Percentiles rank a stretch among this genome's conserved stretches.
Conservation (phyloP, 768 basidiomycete genomes). For the Hysterangium stoloniferum region DNA sequence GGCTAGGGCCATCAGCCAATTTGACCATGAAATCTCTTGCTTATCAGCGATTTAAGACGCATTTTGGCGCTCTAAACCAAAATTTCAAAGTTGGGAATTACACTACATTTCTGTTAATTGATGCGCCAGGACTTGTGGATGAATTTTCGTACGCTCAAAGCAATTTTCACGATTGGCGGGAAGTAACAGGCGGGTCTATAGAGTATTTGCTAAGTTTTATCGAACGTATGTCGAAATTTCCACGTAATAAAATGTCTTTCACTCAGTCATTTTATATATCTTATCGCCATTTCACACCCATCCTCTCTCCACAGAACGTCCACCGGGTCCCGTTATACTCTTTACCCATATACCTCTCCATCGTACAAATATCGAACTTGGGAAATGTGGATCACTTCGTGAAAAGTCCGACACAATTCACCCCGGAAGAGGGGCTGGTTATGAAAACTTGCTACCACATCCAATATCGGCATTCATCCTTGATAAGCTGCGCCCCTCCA, state of each 20-base stretch:
- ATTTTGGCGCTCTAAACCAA: constrained; percentile 73
- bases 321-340: constrained; percentile 49
- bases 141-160: constrained; percentile 49
- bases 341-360: constrained; percentile 85
- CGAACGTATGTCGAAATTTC: constrained; percentile 31
- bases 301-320: constrained; percentile 23
- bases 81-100: constrained; percentile 61
- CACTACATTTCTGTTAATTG: constrained; percentile 55
- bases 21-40: constrained; percentile 19
- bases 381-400: constrained; percentile 65
- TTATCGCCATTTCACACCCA: neutral
- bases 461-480: constrained; percentile 62
- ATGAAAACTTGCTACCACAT: constrained; percentile 72
- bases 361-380: constrained; percentile 46
- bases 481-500: constrained; percentile 49
- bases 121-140: constrained; percentile 67
- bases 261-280: neutral
- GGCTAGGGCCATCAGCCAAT: constrained; percentile 34
- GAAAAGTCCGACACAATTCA: constrained; percentile 62
- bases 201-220: constrained; percentile 43
- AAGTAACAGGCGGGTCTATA: constrained; percentile 42
- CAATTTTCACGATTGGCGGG: constrained; percentile 40
- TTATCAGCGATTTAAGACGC: constrained; percentile 51
- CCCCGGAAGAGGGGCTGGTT: constrained; percentile 69
- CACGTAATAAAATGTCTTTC: too few species aligned